Evolutionary conservation across 129 eudicot genomes (phyloP).

Genomic region (Sambucus nigra): DNA sequence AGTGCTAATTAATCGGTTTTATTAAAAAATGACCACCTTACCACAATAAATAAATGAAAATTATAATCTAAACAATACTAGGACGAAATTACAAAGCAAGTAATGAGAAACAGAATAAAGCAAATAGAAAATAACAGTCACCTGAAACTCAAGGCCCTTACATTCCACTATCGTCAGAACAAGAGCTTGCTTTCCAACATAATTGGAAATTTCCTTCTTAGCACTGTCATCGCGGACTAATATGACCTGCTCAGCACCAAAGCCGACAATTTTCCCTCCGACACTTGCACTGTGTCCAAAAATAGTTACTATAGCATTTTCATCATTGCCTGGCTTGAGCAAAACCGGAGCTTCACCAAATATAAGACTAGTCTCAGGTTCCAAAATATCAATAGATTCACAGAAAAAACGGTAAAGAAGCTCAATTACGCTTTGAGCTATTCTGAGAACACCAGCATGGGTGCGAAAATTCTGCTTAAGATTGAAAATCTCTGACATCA

Average conservation of each 20-base stretch:
- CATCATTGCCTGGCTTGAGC: slow-evolving; percentile 42
- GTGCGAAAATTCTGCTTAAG: slow-evolving; percentile 63
- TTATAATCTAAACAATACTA: too few species aligned
- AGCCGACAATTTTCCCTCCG: slow-evolving; percentile 45
- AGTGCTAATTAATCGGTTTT: too few species aligned
- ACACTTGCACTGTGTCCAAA: slow-evolving; percentile 33
- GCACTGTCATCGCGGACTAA: slow-evolving; percentile 66
- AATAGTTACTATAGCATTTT: slow-evolving; percentile 38
- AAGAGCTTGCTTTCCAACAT: slow-evolving; percentile 63
- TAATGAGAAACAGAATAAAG: background rate
- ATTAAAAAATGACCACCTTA: background rate
- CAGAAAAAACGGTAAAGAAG: slow-evolving; percentile 58
- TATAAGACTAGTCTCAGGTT: slow-evolving; percentile 59
- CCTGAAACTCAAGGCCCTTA: slow-evolving; percentile 90
- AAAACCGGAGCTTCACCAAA: slow-evolving; percentile 54
- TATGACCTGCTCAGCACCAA: slow-evolving; percentile 90
- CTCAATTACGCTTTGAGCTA: slow-evolving; percentile 65
- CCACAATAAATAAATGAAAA: background rate
- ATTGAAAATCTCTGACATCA: slow-evolving; percentile 31
- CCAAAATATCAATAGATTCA: slow-evolving; percentile 41
- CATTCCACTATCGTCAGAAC: slow-evolving; percentile 73
- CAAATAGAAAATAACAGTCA: background rate
- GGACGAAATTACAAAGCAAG: too few species aligned
- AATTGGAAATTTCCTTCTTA: slow-evolving; percentile 32
- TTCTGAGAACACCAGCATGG: slow-evolving; percentile 53